Conservation (phyloP, 2,329 filamentous ascomycete species). For the Hymenoscyphus occultus region DNA sequence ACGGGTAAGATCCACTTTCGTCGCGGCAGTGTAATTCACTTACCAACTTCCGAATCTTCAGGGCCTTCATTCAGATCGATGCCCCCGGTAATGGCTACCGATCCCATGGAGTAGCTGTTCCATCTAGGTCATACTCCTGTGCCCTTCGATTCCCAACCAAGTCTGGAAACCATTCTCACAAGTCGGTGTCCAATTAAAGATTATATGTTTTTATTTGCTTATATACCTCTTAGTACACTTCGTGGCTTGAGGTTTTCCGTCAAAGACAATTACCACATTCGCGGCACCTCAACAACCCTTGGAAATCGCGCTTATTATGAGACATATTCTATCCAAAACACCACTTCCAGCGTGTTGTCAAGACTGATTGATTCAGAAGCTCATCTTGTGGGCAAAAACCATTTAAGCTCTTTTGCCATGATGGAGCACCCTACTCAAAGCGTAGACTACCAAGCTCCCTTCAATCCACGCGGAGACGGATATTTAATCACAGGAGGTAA, state of each 20-base stretch:
- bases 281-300: background rate
- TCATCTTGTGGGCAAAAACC: conserved; percentile 44
- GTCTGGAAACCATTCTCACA: background rate
- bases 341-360: background rate
- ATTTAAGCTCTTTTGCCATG: conserved; percentile 44
- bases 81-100: background rate
- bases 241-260: background rate
- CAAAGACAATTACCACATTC: background rate
- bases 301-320: conserved; percentile 2
- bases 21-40: background rate
- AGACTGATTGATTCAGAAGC: background rate
- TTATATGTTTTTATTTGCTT: background rate
- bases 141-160: background rate
- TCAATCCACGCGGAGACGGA: conserved; percentile 43
- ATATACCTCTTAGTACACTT: background rate
- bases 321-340: background rate
- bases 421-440: conserved; percentile 11
- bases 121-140: background rate
- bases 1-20: background rate
- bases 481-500: conserved; percentile 45
- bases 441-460: conserved; percentile 31
- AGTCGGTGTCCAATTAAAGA: background rate
- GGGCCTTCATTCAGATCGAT: background rate
- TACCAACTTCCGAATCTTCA: background rate
- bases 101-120: background rate